Percentiles rank a stretch among this genome's conserved stretches.
Conservation (phyloP, 768 basidiomycete genomes). For the Agrocybe praecox region DNA sequence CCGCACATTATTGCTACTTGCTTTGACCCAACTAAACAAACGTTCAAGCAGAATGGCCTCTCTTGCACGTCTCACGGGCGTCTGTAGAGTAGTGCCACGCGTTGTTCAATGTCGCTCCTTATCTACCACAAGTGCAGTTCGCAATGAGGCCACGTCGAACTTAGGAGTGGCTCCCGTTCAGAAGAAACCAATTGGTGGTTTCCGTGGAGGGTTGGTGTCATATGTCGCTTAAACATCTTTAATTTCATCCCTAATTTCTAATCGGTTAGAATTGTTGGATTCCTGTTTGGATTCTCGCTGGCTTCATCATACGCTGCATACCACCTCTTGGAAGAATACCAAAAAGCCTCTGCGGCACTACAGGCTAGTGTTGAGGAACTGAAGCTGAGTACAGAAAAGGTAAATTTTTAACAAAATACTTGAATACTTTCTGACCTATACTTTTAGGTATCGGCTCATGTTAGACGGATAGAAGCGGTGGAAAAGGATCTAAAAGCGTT, state of each 20-base stretch:
- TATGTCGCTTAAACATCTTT: constrained; percentile 3
- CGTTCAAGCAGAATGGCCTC: constrained; percentile 11
- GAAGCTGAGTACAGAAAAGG: constrained; percentile 83
- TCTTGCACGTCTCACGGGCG: constrained; percentile 12
- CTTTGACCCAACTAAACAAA: background rate
- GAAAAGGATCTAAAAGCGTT: constrained; percentile 88
- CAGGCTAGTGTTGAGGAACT: constrained; percentile 89
- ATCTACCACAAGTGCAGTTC: constrained; percentile 43
- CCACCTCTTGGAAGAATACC: constrained; percentile 89
- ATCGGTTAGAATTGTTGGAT: constrained; percentile 69
- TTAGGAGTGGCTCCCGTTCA: constrained; percentile 56
- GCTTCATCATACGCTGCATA: constrained; percentile 88
- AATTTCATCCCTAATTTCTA: constrained; percentile 6
- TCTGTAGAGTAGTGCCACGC: constrained; percentile 7
- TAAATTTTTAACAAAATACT: constrained; percentile 19
- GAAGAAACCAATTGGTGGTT: constrained; percentile 78
- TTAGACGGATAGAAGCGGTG: constrained; percentile 81
- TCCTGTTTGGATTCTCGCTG: constrained; percentile 88
- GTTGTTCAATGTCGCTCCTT: constrained; percentile 33
- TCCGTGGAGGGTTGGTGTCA: constrained; percentile 69
- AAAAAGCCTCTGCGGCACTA: constrained; percentile 82
- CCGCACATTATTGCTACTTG: background rate
- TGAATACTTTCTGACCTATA: background rate
- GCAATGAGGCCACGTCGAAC: constrained; percentile 49
- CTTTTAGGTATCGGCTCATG: constrained; percentile 76